phyloP scores from a whole-genome alignment of 179 eudicot genomes.

The Monotropa hypopitys region DNA sequence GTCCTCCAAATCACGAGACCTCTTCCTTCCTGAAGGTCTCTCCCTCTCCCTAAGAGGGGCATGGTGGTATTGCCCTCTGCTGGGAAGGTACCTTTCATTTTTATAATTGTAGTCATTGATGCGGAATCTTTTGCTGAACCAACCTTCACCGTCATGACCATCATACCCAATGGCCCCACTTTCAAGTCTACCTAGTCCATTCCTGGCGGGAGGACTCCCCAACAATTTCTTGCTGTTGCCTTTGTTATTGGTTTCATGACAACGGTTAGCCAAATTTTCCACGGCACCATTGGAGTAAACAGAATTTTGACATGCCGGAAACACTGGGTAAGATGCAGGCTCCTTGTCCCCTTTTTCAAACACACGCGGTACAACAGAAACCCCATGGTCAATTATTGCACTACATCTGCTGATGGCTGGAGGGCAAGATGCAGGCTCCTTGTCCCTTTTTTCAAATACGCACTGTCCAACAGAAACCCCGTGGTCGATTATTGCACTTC shows the following conservation, averaged over 20 bases:
- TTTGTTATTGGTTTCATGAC: neutral
- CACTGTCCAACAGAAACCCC: neutral
- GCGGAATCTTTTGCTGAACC: constrained; percentile 28
- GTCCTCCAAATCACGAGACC: constrained; percentile 30
- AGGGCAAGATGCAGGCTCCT: no score
- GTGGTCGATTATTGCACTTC: neutral
- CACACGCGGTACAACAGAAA: neutral
- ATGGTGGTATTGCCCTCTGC: constrained; percentile 17
- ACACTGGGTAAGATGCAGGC: neutral
- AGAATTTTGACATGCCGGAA: neutral
- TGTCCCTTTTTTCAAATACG: neutral
- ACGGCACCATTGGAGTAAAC: neutral
- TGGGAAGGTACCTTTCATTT: constrained; percentile 24
- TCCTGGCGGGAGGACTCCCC: constrained; percentile 7
- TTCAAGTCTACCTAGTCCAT: constrained; percentile 1
- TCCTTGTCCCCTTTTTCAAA: neutral
- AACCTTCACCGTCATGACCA: constrained; percentile 19
- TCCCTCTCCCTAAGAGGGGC: constrained; percentile 2
- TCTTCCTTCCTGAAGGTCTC: constrained; percentile 26
- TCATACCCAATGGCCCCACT: constrained; percentile 1
- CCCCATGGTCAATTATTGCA: neutral
- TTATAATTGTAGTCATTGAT: constrained; percentile 22
- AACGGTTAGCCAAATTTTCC: neutral
- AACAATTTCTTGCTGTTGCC: constrained; percentile 9
- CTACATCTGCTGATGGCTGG: neutral